A percentile compares a stretch with the other conserved stretches of the same genome.
Evolutionary conservation across 2,329 filamentous ascomycete genomes (phyloP).

Genomic region (Epichloe bromicola): DNA sequence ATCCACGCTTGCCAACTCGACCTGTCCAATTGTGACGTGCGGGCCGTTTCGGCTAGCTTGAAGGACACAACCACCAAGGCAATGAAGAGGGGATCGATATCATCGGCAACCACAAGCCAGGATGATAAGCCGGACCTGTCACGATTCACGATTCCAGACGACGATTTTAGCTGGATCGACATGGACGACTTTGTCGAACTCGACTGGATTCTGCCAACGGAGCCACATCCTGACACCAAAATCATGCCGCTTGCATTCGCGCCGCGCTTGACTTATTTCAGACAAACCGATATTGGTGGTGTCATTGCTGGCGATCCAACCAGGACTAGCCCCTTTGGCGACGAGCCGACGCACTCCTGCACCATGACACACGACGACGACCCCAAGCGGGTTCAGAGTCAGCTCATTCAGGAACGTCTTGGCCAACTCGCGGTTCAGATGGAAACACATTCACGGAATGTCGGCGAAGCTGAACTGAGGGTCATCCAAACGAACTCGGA

Average conservation of each 20-base stretch:
- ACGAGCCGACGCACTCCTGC: constrained; percentile 88
- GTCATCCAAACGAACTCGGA: constrained; percentile 37
- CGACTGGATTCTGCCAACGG: constrained; percentile 87
- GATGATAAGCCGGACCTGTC: constrained; percentile 60
- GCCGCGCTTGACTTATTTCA: constrained; percentile 93
- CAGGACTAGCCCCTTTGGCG: constrained; percentile 77
- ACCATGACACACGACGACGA: constrained; percentile 89
- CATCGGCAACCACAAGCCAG: constrained; percentile 37
- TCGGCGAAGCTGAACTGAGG: constrained; percentile 65
- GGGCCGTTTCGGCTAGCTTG: constrained; percentile 85
- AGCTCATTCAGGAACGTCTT: constrained; percentile 71
- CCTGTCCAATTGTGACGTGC: constrained; percentile 78
- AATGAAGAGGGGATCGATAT: constrained; percentile 46
- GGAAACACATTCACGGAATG: constrained; percentile 54
- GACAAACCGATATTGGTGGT: constrained; percentile 84
- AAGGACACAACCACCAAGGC: constrained; percentile 67
- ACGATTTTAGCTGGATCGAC: constrained; percentile 93
- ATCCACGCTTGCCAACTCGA: constrained; percentile 93
- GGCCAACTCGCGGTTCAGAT: constrained; percentile 69
- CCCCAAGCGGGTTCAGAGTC: constrained; percentile 74
- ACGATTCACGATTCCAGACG: constrained; percentile 87
- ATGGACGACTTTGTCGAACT: constrained; percentile 99
- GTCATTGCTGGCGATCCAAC: constrained; percentile 68
- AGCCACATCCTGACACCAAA: constrained; percentile 83
- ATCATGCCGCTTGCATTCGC: constrained; percentile 87